Evolutionary conservation across 441 rosid species (phyloP).

Genomic region (Sinapis alba): DNA sequence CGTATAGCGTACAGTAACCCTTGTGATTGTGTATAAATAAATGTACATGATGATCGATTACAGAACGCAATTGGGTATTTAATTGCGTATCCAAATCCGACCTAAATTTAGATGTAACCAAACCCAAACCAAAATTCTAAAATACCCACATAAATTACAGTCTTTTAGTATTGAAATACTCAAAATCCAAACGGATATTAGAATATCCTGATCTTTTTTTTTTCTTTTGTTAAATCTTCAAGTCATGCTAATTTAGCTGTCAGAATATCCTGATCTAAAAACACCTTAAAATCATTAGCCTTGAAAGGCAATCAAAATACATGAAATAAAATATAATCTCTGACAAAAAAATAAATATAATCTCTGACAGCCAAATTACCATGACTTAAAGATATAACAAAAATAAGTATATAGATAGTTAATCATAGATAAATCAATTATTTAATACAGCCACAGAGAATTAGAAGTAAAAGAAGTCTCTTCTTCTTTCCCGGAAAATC

Average conservation of each 20-base stretch:
- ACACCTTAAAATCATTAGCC: background rate
- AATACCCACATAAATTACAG: background rate
- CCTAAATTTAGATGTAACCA: background rate
- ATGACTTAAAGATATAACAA: conserved; percentile 21
- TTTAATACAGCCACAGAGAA: background rate
- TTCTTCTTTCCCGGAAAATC: conserved; percentile 40
- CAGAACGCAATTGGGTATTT: background rate
- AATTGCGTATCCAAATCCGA: background rate
- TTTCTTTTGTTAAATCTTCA: no score
- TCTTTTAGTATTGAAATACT: background rate
- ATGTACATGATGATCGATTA: background rate
- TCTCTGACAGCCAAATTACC: conserved; percentile 23
- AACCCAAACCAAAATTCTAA: background rate
- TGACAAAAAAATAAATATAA: background rate
- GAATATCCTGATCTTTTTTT: background rate
- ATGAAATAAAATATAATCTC: background rate
- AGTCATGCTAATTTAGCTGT: no score
- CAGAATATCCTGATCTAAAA: background rate
- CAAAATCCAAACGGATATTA: no score
- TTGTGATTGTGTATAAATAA: background rate
- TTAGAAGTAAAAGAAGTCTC: conserved; percentile 14
- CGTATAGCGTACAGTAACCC: background rate
- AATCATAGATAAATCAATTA: background rate
- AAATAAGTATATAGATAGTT: no score
- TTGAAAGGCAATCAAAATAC: conserved; percentile 8